Evolutionary conservation across 805 yeast genomes (phyloP).

Genomic region (Candida palmyrensis): DNA sequence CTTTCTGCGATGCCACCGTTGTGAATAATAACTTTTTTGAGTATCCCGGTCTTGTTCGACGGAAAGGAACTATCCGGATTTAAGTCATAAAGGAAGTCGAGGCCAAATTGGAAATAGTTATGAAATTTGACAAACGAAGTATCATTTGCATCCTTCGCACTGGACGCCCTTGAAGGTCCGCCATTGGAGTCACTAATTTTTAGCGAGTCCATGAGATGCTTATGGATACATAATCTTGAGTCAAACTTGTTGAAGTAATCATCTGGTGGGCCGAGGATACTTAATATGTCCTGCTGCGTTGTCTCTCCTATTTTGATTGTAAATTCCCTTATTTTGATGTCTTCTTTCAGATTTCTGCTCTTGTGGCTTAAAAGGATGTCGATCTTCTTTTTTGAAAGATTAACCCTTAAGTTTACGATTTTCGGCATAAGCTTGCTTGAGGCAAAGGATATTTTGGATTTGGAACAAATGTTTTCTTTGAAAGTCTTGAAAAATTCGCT

Average conservation of each 20-base stretch:
- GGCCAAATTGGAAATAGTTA: conserved; percentile 51
- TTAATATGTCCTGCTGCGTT: conserved; percentile 44
- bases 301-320: conserved; percentile 35
- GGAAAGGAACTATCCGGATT: conserved; percentile 13
- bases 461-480: not conserved
- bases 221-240: conserved; percentile 38
- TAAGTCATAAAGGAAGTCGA: conserved; percentile 49
- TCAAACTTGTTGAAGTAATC: conserved; percentile 44
- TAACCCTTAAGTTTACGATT: conserved; percentile 11
- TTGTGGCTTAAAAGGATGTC: conserved; percentile 15
- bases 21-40: conserved; percentile 47
- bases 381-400: conserved; percentile 16
- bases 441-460: not conserved
- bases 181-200: conserved; percentile 8
- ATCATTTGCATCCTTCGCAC: conserved; percentile 4
- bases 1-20: conserved; percentile 47
- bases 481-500: conserved; percentile 14
- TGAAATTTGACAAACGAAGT: conserved; percentile 36
- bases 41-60: conserved; percentile 21
- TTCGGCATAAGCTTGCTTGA: conserved; percentile 3
- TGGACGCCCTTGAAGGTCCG: conserved; percentile 4
- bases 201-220: conserved; percentile 17
- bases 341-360: too few relatives aligned
- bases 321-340: conserved; percentile 6
- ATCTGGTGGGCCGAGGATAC: conserved; percentile 52